Evolutionary conservation across 768 basidiomycete genomes (phyloP).

Genomic region (Clathrus columnatus): DNA sequence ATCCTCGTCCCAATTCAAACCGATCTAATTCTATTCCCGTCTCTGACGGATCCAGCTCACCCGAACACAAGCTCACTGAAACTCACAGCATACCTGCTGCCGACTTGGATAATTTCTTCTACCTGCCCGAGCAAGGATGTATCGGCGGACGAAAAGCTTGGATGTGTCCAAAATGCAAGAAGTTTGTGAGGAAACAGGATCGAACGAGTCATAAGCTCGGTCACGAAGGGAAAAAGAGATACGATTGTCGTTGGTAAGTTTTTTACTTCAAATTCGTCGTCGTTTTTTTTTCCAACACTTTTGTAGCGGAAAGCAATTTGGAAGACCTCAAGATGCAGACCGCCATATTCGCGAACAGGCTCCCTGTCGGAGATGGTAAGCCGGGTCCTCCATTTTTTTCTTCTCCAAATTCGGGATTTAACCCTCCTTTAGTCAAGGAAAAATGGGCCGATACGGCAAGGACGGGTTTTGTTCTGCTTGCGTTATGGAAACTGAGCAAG

Average conservation of each 20-base stretch:
- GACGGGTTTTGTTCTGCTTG: not conserved
- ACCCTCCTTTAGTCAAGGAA: not conserved
- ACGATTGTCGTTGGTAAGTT: conserved; percentile 7
- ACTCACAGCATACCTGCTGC: not conserved
- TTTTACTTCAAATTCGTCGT: not conserved
- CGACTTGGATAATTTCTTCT: not conserved
- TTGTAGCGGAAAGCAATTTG: conserved; percentile 3
- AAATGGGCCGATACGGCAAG: conserved; percentile 7
- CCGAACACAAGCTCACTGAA: not conserved
- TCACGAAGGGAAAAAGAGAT: conserved; percentile 5
- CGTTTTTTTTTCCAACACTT: not conserved
- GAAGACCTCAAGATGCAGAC: conserved; percentile 6
- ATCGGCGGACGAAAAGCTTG: not conserved
- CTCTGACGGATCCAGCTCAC: not conserved
- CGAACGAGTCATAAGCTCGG: not conserved
- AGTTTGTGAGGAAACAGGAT: conserved; percentile 6
- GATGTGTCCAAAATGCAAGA: conserved; percentile 1
- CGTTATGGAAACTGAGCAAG: not conserved
- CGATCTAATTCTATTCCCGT: not conserved
- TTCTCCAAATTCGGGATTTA: not conserved
- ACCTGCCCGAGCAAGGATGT: not conserved
- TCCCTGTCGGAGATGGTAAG: conserved; percentile 2
- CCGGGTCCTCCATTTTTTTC: not conserved
- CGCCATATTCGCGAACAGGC: conserved; percentile 6
- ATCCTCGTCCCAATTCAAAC: not conserved